These are phyloP conservation scores for Clavispora asparagi DNA, from an alignment of 805 yeast species.

Conservation along the genomic window DNA sequence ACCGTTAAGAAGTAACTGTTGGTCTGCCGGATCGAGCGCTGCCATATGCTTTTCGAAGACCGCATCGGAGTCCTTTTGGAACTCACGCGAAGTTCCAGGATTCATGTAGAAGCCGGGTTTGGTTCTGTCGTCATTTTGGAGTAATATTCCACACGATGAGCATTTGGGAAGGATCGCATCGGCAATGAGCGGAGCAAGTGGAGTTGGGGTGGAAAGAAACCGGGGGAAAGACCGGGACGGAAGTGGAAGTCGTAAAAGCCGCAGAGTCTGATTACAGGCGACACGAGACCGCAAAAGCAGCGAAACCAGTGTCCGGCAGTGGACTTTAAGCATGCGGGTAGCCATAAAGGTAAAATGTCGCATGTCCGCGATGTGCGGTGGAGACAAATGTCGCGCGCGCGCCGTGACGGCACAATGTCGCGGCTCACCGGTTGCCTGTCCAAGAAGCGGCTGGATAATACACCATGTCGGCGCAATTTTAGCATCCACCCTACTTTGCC, in stretches of 20 bases:
- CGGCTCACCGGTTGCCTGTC: background rate
- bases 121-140: conserved; percentile 37
- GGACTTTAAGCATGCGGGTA: background rate
- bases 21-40: conserved; percentile 22
- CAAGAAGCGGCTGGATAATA: too few species aligned
- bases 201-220: background rate
- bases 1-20: conserved; percentile 20
- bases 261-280: background rate
- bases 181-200: conserved; percentile 3
- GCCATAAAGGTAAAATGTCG: background rate
- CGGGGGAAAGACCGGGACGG: background rate
- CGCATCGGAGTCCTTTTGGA: conserved; percentile 18
- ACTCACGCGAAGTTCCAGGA: conserved; percentile 2
- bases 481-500: too few species aligned
- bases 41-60: conserved; percentile 16
- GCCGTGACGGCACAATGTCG: background rate
- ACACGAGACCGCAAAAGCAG: background rate
- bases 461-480: background rate
- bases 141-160: conserved; percentile 51
- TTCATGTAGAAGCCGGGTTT: conserved; percentile 41
- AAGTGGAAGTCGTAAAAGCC: background rate
- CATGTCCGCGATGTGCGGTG: background rate
- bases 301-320: background rate
- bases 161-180: conserved; percentile 28
- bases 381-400: background rate